Percentiles rank a stretch among this genome's conserved stretches.
Conservation (phyloP, 1,139 yeast species). For the Lodderomyces pseudojiufengensis region DNA sequence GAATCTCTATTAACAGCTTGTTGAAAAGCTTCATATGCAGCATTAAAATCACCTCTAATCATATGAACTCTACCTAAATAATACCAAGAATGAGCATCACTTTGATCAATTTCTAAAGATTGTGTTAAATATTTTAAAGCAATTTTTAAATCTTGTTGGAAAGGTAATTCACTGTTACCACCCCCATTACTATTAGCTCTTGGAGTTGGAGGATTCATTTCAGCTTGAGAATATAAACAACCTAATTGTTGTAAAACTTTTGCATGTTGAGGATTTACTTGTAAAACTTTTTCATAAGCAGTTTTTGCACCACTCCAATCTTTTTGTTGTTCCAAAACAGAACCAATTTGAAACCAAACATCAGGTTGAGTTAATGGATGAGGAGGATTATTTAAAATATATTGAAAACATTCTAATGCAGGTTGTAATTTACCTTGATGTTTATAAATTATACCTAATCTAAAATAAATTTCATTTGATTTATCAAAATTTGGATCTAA, state of each 20-base stretch:
- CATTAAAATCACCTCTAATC: constrained; percentile 91
- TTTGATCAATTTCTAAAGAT: constrained; percentile 81
- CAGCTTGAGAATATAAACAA: constrained; percentile 87
- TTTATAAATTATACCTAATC: constrained; percentile 95
- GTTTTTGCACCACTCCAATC: constrained; percentile 91
- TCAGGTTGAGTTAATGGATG: constrained; percentile 94
- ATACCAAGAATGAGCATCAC: constrained; percentile 97
- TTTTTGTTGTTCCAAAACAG: constrained; percentile 89
- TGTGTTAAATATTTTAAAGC: constrained; percentile 81
- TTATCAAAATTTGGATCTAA: constrained; percentile 95
- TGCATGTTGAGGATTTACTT: constrained; percentile 90
- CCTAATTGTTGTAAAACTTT: constrained; percentile 95
- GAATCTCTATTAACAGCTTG: constrained; percentile 97
- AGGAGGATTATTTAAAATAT: constrained; percentile 87
- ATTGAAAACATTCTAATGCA: constrained; percentile 91
- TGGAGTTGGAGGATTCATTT: constrained; percentile 23
- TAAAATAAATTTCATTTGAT: constrained; percentile 91
- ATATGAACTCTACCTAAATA: constrained; percentile 94
- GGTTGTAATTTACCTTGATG: constrained; percentile 85
- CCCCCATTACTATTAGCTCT: constrained; percentile 7
- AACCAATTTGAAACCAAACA: constrained; percentile 97
- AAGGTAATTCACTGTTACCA: too few relatives aligned
- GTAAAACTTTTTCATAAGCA: constrained; percentile 89
- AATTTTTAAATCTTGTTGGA: constrained; percentile 70
- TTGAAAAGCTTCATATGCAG: constrained; percentile 97